Evolutionary conservation across 495 filamentous ascomycete genomes (phyloP).

Genomic region (Cercophora newfieldiana): DNA sequence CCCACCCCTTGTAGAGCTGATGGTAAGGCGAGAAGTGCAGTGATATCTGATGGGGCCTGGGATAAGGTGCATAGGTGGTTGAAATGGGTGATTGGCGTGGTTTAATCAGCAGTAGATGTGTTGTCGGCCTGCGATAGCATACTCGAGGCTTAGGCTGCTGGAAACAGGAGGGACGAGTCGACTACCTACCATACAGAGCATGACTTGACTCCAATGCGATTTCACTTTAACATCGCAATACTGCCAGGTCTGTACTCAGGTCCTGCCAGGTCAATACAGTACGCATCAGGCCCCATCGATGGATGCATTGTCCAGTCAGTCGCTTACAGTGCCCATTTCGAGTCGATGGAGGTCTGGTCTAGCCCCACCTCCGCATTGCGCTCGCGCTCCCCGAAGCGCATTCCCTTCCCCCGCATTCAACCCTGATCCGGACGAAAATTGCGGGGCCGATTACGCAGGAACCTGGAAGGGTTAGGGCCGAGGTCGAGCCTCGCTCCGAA

Average conservation of each 20-base stretch:
- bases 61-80: not conserved
- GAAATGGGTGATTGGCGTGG: not conserved
- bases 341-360: not conserved
- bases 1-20: constrained; percentile 2
- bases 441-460: not conserved
- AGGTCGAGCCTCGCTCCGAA: not conserved
- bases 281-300: no score
- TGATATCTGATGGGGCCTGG: not conserved
- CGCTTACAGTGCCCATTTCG: not conserved
- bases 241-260: no score
- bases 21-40: constrained; percentile 5
- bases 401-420: not conserved
- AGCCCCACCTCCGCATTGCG: not conserved
- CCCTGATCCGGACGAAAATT: not conserved
- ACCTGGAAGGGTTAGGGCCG: not conserved
- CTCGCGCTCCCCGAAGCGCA: no score
- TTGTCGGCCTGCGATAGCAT: no score
- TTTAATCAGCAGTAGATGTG: no score
- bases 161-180: no score
- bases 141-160: no score
- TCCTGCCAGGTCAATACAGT: no score
- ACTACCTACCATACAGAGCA: no score
- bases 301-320: no score
- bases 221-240: no score
- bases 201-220: no score